Evolutionary conservation across 441 rosid genomes (phyloP), one percentile per base, ranked within the genome.

Genomic region (Francoa sonchifolia): DNA sequence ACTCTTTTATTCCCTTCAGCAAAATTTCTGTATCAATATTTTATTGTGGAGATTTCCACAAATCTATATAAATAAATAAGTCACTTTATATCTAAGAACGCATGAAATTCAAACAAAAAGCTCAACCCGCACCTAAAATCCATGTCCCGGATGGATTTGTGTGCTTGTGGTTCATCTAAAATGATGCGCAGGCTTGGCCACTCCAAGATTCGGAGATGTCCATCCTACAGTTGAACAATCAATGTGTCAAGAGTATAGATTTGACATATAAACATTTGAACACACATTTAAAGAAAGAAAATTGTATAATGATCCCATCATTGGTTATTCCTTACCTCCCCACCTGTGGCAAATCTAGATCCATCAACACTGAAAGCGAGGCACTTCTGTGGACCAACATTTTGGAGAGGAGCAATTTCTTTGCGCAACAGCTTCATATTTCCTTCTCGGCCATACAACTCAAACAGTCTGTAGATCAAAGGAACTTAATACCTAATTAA

Each of bases 301-400:
- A 0, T 43, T 9, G 29, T 5, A 5, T 19, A 8, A 20, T 19
- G 9, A 44, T 36, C 27, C 32, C 31, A 33, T 18, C 35, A 39
- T 3, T 28, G 8, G 45, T 16, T 44, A 34, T 23, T 56, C 16
- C 92, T 79, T 67, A 85, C 96, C 82, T 55, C 62, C 45, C 94
- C 95, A 23, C 98, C 98, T 37, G 74, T 29, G 28, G 93, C 99
- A 60, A 86, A 69, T 65, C 67, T 78, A 42, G 96, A 82, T 50
- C 96, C 94, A 66, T 89, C 98, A 31, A 78, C 72, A 61, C 98
- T 85, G 62, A 85, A 90, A 44, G 76, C 72, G 38, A 85, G 51
- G 63, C 94, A 90, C 54, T 80, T 82, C 45, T 82, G 93, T 11
- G 69, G 72, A 47, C 93, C 90, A 32, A 62, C 89, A 61, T 69